Conservation (phyloP, 352 stramenopile genomes). For the Pythium phragmiticola region DNA sequence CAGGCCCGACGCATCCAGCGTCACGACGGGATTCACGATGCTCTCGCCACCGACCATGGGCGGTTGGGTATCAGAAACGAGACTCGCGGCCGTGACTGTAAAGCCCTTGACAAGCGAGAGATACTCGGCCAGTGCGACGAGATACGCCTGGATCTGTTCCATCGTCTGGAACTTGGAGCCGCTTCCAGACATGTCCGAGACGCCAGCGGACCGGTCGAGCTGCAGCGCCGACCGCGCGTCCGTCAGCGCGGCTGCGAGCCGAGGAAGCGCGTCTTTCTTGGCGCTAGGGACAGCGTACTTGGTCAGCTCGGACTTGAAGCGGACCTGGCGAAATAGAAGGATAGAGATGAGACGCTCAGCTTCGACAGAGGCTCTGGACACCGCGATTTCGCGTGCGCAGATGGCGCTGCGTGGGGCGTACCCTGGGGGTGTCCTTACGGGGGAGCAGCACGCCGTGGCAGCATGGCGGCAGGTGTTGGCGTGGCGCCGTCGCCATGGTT, state of each 20-base stretch:
- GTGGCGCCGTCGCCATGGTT: constrained; percentile 31
- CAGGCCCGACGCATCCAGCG: constrained; percentile 1
- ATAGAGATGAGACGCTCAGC: neutral
- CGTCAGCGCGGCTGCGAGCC: constrained; percentile 42
- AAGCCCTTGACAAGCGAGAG: constrained; percentile 64
- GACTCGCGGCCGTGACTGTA: constrained; percentile 20
- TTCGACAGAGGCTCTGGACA: neutral
- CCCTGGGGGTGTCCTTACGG: constrained; percentile 31
- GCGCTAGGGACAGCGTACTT: constrained; percentile 32
- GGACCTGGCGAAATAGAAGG: constrained; percentile 25
- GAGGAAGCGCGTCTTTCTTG: constrained; percentile 33
- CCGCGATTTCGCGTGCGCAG: neutral
- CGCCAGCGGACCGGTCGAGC: constrained; percentile 9
- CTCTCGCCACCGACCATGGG: constrained; percentile 2
- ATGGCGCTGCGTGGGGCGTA: neutral
- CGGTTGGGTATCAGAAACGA: constrained; percentile 16
- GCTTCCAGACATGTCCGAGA: neutral
- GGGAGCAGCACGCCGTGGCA: constrained; percentile 46
- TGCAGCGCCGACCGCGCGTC: constrained; percentile 37
- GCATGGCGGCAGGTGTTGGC: constrained; percentile 47
- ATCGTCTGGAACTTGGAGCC: constrained; percentile 25
- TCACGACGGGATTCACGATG: constrained; percentile 6
- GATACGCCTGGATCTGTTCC: constrained; percentile 36
- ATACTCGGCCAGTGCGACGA: constrained; percentile 39
- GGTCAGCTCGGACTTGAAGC: constrained; percentile 44